A percentile compares a stretch with the other conserved stretches of the same genome.
Evolutionary conservation across 139 green algal genomes (phyloP).

Genomic region (Chlamydomonas incerta): DNA sequence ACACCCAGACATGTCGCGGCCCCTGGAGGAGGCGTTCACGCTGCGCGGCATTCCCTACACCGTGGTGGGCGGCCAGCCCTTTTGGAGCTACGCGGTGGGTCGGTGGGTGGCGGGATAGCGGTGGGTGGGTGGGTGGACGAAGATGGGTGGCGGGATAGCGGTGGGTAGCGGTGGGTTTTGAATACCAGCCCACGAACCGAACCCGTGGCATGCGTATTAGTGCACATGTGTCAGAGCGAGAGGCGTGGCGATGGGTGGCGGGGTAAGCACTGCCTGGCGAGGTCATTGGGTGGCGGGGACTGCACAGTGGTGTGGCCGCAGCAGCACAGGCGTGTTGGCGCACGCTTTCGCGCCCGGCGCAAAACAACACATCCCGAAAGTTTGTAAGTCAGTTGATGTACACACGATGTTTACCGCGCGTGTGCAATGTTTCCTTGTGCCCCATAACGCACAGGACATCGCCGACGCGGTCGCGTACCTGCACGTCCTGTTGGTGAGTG

Average conservation of each 20-base stretch:
- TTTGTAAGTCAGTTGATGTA: too few relatives aligned
- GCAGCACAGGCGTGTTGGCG: too few relatives aligned
- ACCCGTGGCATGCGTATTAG: too few relatives aligned
- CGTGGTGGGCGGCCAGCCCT: conserved; percentile 26
- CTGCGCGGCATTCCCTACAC: conserved; percentile 1
- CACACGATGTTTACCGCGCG: too few relatives aligned
- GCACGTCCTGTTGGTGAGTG: not conserved
- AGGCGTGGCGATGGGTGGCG: too few relatives aligned
- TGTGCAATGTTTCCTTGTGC: not conserved
- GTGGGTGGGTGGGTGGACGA: not conserved
- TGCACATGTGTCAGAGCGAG: too few relatives aligned
- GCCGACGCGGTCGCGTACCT: conserved; percentile 22
- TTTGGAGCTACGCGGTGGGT: not conserved
- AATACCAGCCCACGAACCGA: too few relatives aligned
- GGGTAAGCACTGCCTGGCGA: too few relatives aligned
- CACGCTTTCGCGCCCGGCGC: too few relatives aligned
- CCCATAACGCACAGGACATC: not conserved
- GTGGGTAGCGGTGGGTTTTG: not conserved
- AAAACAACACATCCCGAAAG: too few relatives aligned
- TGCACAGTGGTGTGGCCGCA: too few relatives aligned
- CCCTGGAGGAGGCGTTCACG: conserved; percentile 18
- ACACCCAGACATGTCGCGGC: not conserved
- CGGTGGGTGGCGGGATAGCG: not conserved
- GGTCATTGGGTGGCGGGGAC: too few relatives aligned
- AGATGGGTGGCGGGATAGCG: not conserved